phyloP scores from a whole-genome alignment of 2,329 filamentous ascomycete species.

The Xenoacremonium recifei region DNA sequence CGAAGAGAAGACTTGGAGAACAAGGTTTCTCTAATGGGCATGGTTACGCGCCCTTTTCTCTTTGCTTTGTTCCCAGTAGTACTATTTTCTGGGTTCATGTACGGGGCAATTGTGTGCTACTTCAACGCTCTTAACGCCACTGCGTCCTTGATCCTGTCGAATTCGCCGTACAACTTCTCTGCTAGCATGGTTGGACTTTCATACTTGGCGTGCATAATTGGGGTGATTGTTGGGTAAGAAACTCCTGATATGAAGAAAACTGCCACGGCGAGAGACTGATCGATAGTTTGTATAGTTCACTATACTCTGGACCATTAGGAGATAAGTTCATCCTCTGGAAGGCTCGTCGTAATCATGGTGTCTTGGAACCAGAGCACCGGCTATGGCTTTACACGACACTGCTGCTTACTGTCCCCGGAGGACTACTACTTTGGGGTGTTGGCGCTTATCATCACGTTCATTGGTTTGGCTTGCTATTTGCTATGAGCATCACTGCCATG shows the following conservation, averaged over 20 bases:
- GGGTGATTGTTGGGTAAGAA: no score
- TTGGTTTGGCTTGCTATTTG: constrained; percentile 33
- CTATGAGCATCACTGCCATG: constrained; percentile 29
- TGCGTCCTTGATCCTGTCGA: constrained; percentile 29
- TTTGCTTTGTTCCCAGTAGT: constrained; percentile 32
- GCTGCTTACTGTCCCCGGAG: constrained; percentile 37
- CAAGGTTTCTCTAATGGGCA: background rate
- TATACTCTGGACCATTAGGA: constrained; percentile 28
- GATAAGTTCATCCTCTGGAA: constrained; percentile 30
- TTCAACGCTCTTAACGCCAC: constrained; percentile 35
- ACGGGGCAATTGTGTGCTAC: constrained; percentile 34
- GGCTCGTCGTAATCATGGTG: constrained; percentile 32
- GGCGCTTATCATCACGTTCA: constrained; percentile 34
- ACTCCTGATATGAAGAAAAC: no score
- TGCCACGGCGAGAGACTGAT: no score
- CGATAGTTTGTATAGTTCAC: constrained; percentile 15
- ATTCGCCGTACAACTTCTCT: constrained; percentile 32
- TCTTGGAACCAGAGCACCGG: constrained; percentile 34
- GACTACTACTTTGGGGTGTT: constrained; percentile 48
- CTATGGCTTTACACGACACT: constrained; percentile 33
- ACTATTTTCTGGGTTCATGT: constrained; percentile 32
- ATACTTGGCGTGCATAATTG: constrained; percentile 30
- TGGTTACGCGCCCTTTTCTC: constrained; percentile 10
- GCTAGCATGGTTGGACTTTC: constrained; percentile 29
- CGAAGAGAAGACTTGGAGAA: background rate